Evolutionary conservation across 495 filamentous ascomycete species (phyloP).

Genomic region (Xylaria flabelliformis): DNA sequence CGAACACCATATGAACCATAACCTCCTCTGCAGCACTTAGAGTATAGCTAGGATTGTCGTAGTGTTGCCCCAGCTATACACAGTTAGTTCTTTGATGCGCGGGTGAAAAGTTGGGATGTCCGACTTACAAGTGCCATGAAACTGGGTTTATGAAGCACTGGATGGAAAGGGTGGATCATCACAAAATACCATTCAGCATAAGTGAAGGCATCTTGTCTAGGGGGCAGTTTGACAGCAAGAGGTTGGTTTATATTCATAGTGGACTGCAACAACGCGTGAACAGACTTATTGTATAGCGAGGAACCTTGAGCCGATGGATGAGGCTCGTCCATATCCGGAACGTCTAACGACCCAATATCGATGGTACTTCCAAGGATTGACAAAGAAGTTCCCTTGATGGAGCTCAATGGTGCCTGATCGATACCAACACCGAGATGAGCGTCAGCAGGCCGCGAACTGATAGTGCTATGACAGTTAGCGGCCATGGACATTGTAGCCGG

Average conservation of each 20-base stretch:
- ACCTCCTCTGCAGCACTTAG: conserved; percentile 69
- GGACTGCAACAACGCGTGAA: conserved; percentile 68
- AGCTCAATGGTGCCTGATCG: conserved; percentile 69
- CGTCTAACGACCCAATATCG: conserved; percentile 74
- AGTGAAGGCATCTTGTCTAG: conserved; percentile 60
- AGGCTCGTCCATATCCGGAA: conserved; percentile 67
- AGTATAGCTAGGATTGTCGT: conserved; percentile 65
- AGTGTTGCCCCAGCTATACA: conserved; percentile 62
- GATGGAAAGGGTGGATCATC: conserved; percentile 73
- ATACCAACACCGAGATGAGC: conserved; percentile 76
- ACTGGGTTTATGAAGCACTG: conserved; percentile 72
- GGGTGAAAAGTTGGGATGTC: neutral
- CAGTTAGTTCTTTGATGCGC: conserved; percentile 17
- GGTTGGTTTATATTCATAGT: conserved; percentile 63
- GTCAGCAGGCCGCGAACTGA: conserved; percentile 59
- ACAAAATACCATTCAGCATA: conserved; percentile 77
- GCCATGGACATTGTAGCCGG: conserved; percentile 35
- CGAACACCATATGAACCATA: conserved; percentile 79
- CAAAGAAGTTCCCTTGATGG: conserved; percentile 74
- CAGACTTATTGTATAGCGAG: conserved; percentile 69
- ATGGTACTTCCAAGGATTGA: conserved; percentile 79
- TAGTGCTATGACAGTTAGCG: conserved; percentile 32
- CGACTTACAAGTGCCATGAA: conserved; percentile 68
- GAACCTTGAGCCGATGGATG: conserved; percentile 48
- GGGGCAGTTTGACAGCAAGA: conserved; percentile 63